phyloP scores from a whole-genome alignment of 192 early-diverging fungal species.

The Umbelopsis isabellina region DNA sequence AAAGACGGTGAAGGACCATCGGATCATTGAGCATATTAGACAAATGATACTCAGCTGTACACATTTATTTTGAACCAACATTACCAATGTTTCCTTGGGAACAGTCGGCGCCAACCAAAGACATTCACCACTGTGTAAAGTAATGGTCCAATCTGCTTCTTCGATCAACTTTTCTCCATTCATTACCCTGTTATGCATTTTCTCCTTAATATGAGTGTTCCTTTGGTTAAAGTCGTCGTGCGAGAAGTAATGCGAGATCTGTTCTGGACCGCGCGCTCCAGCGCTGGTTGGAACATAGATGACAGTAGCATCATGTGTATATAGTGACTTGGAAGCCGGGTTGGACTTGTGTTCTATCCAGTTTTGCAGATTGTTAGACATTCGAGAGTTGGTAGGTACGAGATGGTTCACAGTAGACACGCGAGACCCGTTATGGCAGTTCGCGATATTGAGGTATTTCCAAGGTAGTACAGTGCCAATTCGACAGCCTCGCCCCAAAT shows the following conservation, averaged over 20 bases:
- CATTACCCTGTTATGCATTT: slow-evolving; percentile 31
- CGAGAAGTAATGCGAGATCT: slow-evolving; percentile 39
- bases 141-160: slow-evolving; percentile 37
- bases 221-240: slow-evolving; percentile 27
- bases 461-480: slow-evolving; percentile 25
- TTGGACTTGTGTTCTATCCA: slow-evolving; percentile 18
- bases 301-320: slow-evolving; percentile 41
- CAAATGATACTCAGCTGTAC: slow-evolving; percentile 16
- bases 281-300: slow-evolving; percentile 49
- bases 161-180: slow-evolving; percentile 32
- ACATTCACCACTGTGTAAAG: slow-evolving; percentile 30
- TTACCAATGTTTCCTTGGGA: slow-evolving; percentile 28
- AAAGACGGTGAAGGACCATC: background rate
- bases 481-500: slow-evolving; percentile 16
- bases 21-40: background rate
- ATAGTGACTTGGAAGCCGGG: slow-evolving; percentile 11
- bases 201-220: slow-evolving; percentile 25
- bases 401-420: slow-evolving; percentile 4
- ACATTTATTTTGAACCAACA: background rate
- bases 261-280: slow-evolving; percentile 29
- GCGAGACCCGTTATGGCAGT: slow-evolving; percentile 20
- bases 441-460: slow-evolving; percentile 15
- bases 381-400: slow-evolving; percentile 1
- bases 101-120: slow-evolving; percentile 34
- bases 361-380: slow-evolving; percentile 18